Base-by-base conservation (phyloP, 768 basidiomycete species). In the Agrocybe pediades region DNA sequence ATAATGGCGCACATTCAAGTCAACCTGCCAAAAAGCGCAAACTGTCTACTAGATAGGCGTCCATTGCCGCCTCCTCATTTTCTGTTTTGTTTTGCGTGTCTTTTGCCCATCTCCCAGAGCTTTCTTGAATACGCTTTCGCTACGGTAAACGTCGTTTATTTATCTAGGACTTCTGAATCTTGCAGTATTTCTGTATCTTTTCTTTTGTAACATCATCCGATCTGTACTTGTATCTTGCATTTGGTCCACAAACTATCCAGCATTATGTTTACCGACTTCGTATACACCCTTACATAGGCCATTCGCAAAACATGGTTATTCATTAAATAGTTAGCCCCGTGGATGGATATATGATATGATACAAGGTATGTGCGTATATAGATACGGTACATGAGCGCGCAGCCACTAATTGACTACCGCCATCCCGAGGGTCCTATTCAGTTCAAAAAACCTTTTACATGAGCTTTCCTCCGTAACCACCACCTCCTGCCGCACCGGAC, bases 391-490 rank as follows among this genome's bases (percentile, higher is more conserved):
- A 57, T 53, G 42, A 43, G 43, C 30, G 26, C 15, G 25, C 36
- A 20, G 27, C n/a, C n/a, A 36, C 33, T n/a, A 36, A 36, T 36
- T n/a, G n/a, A n/a, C n/a, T n/a, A n/a, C n/a, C 33, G 15, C 29
- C 29, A 30, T 7, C 33, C 13, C 33, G n/a, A 36, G 33, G n/a
- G 13, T n/a, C 33, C 33, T 36, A 15, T n/a, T 11, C n/a, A 13
- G 5, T 36, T 36, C 11, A 36, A 36, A 36, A 13, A n/a, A n/a
- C 27, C 43, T 44, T 65, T 72, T 70, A 81, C 75, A 81, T 79
- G 56, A 77, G 65, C 63, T 81, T 82, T 27, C 71, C 72, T 27
- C 68, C 57, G 48, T 68, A 69, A 19, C 72, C 71, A 51, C 66
- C 63, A 7, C 71, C 69, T 13, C 68, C 61, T 26, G 61, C 58